Base-by-base conservation (phyloP, 2,329 filamentous ascomycete species). In the Colletotrichum sidae region DNA sequence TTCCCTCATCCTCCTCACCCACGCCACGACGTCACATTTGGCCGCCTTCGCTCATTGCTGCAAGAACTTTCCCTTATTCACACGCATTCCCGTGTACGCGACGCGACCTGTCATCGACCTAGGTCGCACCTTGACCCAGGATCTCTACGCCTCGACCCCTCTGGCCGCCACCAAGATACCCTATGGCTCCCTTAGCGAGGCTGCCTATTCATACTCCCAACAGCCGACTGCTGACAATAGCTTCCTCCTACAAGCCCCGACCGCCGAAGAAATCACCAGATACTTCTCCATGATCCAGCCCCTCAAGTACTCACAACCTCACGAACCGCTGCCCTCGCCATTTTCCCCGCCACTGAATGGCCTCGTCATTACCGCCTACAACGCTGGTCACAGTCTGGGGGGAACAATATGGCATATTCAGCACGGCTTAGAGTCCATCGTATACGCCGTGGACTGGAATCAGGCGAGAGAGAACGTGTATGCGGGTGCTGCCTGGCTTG, bases 321-420 rank as follows among this genome's bases (percentile, higher is more conserved):
- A 97, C 74, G 93, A 97, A 72, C 95, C 96, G 1, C 84, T 94
- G 2, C 88, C 92, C 0, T 96, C 94, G 6, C 91, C 94, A 1
- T 96, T 94, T 74, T 96, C 94, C 2, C 93, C 94, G 4, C 92
- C 95, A 1, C 83, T 97, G 13, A 94, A 96, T 70, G 94, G 94
- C 5, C 87, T 99, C 15, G 97, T 93, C 2, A 92, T 99, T 69
- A 99, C 96, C 1, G 96, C 96, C 1, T 98, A 98, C 80, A 97
- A 96, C 78, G 94, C 96, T 8, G 96, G 96, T 69, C 95, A 97
- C 75, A 97, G 95, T 0, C 86, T 98, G 0, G 96, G 96, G 76
- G 96, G 96, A 60, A 98, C 96, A 33, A 97, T 99, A 81, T 99
- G 96, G 96, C 95, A 98, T 73, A 94, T 99, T 69, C 95, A 98